Conservation (phyloP, 2,329 filamentous ascomycete species). For the Ramularia collo-cygni region DNA sequence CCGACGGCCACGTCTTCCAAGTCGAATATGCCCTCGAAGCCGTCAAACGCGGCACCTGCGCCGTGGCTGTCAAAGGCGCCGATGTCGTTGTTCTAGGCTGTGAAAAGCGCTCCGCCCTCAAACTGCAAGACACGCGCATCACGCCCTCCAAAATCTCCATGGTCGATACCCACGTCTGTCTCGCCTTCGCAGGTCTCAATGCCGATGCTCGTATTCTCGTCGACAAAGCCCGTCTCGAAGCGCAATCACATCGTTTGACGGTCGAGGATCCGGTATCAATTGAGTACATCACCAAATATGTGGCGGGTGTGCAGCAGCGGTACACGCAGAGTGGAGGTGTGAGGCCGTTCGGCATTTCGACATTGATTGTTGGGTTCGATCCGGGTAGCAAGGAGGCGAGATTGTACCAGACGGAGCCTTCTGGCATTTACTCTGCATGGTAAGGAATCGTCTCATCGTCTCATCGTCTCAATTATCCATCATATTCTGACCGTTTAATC, state of each 20-base stretch:
- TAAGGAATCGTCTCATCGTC: conserved; percentile 50
- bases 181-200: conserved; percentile 95
- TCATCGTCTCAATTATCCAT: not conserved
- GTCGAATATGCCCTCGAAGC: conserved; percentile 99
- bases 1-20: conserved; percentile 98
- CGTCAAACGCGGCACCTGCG: conserved; percentile 99
- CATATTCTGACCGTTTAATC: conserved; percentile 14
- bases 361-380: conserved; percentile 96
- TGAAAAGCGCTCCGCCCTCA: conserved; percentile 98
- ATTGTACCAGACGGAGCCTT: conserved; percentile 98
- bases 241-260: conserved; percentile 92
- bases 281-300: conserved; percentile 99
- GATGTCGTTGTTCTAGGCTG: conserved; percentile 95
- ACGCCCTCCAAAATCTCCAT: conserved; percentile 98
- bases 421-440: conserved; percentile 98
- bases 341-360: conserved; percentile 96
- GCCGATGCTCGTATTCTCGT: conserved; percentile 96
- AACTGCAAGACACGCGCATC: conserved; percentile 97
- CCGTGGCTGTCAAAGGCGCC: conserved; percentile 90
- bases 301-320: conserved; percentile 94
- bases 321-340: conserved; percentile 99
- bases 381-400: conserved; percentile 81
- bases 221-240: conserved; percentile 95
- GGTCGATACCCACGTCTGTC: conserved; percentile 90
- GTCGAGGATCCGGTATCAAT: conserved; percentile 96